A percentile compares a stretch with the other conserved stretches of the same genome.
Conservation (phyloP, 805 yeast species). For the Metschnikowia lochheadii region DNA sequence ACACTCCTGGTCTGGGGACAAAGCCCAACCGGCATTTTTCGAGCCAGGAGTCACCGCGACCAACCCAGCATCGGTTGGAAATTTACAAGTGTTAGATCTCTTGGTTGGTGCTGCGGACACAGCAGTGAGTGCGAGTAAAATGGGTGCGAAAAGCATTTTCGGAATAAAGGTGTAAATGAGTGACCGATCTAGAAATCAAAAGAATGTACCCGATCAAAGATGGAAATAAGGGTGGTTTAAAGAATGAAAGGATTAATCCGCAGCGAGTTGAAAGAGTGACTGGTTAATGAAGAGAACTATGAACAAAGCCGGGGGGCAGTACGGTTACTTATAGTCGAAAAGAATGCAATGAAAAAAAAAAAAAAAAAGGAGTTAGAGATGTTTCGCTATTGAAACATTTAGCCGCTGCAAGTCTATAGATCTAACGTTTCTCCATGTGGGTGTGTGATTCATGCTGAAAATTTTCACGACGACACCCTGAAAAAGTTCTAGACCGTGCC, state of each 20-base stretch:
- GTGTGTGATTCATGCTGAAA: neutral
- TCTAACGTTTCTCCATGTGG: neutral
- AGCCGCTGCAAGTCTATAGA: slow-evolving; percentile 1
- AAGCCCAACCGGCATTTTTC: slow-evolving; percentile 81
- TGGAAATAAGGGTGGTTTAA: neutral
- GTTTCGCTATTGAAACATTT: neutral
- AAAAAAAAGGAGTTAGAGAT: neutral
- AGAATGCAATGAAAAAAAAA: neutral
- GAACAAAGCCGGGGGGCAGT: neutral
- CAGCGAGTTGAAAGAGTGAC: neutral
- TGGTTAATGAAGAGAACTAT: neutral
- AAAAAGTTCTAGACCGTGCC: slow-evolving; percentile 2
- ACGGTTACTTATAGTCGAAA: neutral
- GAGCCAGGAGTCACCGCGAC: slow-evolving; percentile 61
- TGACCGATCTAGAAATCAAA: neutral
- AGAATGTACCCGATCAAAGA: neutral
- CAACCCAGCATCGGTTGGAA: slow-evolving; percentile 65
- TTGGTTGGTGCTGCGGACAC: slow-evolving; percentile 25
- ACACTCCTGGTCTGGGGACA: slow-evolving; percentile 71
- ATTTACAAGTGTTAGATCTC: slow-evolving; percentile 50
- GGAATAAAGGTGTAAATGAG: neutral
- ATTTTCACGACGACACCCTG: neutral
- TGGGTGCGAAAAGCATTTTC: slow-evolving; percentile 16
- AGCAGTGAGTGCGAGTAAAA: slow-evolving; percentile 18
- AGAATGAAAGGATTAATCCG: neutral